Evolutionary conservation across 208 protist species (phyloP), one percentile per base, ranked within the genome.

Genomic region (Trypanosoma avium): DNA sequence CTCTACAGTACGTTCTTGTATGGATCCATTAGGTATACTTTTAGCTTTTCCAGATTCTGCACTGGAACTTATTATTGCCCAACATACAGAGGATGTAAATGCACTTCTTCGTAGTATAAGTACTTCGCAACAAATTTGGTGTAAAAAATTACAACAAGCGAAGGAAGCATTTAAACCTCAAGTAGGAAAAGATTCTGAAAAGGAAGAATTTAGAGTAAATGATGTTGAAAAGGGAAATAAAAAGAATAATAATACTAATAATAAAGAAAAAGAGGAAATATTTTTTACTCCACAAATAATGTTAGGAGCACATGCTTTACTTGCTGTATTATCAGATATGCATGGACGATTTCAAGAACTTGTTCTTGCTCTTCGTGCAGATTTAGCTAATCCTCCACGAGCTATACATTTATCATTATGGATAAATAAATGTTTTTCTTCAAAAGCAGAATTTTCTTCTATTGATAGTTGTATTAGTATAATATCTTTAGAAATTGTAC

Each of bases 1-100:
- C 27, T n/a, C 65, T 24, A 35, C 71, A 29, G 58, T 50, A 30
- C 63, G 53, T 43, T 66, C 57, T 59, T 61, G 53, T 49, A 70
- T 73, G 0, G 59, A 83, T 13, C 86, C 86, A 6, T 57, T 92
- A 0, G 86, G 86, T 17, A 75, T 92, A 7, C 70, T 92, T 19
- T 33, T 33, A 17, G 72, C 71, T 29, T 87, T 86, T 48, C 57
- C 77, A 3, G 36, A 70, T 1, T 70, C 75, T 35, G 61, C 69
- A 0, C 24, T 73, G 0, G 80, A 92, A 21, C 60, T 73, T 36
- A 63, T 92, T 43, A 54, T 92, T 50, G 74, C 74, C 1, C 79
- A 88, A 55, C 79, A 86, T 40, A 71, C 76, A 26, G 67, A 84
- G n/a, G 78, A 88, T 30, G 66, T 75, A 24, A 73, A 69, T 48